These are phyloP conservation scores for Mycena crocata DNA, from an alignment of 768 basidiomycete species.

Conservation along the genomic window DNA sequence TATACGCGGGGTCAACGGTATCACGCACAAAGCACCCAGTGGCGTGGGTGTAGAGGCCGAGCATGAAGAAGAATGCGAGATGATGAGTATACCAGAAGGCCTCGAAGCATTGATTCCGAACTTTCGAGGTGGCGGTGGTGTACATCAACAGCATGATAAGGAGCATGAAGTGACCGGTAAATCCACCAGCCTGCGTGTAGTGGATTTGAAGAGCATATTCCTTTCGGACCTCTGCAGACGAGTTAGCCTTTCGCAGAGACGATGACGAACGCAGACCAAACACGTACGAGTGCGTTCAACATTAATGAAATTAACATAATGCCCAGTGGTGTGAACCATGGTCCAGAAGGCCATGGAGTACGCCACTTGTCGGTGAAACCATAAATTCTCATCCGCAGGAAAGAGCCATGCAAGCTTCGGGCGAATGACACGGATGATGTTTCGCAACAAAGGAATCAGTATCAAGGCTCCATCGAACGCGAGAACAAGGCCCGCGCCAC, in stretches of 20 bases:
- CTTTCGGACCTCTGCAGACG: conserved; percentile 76
- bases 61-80: conserved; percentile 93
- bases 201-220: conserved; percentile 85
- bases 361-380: conserved; percentile 95
- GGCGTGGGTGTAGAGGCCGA: conserved; percentile 90
- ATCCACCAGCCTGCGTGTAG: conserved; percentile 88
- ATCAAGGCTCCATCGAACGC: conserved; percentile 90
- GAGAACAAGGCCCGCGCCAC: conserved; percentile 92
- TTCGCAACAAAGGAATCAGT: conserved; percentile 89
- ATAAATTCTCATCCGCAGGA: conserved; percentile 94
- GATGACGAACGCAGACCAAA: neutral
- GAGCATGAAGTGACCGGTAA: conserved; percentile 96
- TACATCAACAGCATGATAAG: conserved; percentile 95
- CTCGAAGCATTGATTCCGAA: conserved; percentile 91
- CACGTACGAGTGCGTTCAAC: conserved; percentile 2
- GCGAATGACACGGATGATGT: conserved; percentile 85
- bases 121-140: conserved; percentile 88
- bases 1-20: conserved; percentile 75
- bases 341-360: conserved; percentile 95
- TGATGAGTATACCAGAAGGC: conserved; percentile 98
- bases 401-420: conserved; percentile 83
- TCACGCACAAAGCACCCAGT: conserved; percentile 97
- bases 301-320: conserved; percentile 89
- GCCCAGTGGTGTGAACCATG: conserved; percentile 92
- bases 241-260: neutral